phyloP scores from a whole-genome alignment of 2,329 filamentous ascomycete species.

The Penicillium sp. region DNA sequence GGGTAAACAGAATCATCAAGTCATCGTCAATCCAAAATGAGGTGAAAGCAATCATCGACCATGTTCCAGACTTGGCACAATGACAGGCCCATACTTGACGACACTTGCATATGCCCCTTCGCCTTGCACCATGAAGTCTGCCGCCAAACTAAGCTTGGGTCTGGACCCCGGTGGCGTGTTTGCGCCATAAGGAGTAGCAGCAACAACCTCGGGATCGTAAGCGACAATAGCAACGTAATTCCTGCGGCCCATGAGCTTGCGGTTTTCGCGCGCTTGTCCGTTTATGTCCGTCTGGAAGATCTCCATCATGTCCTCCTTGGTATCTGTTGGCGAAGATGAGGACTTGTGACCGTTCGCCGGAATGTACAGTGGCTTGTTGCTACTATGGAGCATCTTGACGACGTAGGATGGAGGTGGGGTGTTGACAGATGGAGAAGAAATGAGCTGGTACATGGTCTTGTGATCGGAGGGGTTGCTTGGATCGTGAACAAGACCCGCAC shows the following conservation, averaged over 20 bases:
- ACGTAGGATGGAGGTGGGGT: slow-evolving; percentile 82
- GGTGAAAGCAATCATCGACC: slow-evolving; percentile 42
- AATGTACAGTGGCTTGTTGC: slow-evolving; percentile 87
- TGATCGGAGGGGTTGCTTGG: slow-evolving; percentile 87
- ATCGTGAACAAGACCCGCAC: slow-evolving; percentile 92
- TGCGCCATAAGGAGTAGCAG: slow-evolving; percentile 42
- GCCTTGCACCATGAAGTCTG: slow-evolving; percentile 96
- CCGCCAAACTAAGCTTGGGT: slow-evolving; percentile 75
- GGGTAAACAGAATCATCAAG: background rate
- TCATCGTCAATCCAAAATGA: background rate
- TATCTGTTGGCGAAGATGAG: slow-evolving; percentile 73
- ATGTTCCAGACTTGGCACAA: slow-evolving; percentile 82
- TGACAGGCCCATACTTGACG: slow-evolving; percentile 95
- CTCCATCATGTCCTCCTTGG: slow-evolving; percentile 99
- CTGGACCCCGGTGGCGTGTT: slow-evolving; percentile 17
- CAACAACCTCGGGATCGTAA: slow-evolving; percentile 81
- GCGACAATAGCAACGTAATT: slow-evolving; percentile 95
- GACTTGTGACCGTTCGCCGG: slow-evolving; percentile 79
- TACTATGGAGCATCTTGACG: slow-evolving; percentile 84
- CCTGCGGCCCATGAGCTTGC: slow-evolving; percentile 87
- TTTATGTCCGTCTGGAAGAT: slow-evolving; percentile 94
- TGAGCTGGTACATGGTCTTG: slow-evolving; percentile 99
- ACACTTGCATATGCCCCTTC: slow-evolving; percentile 78
- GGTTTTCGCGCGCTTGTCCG: slow-evolving; percentile 77
- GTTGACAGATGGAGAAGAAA: slow-evolving; percentile 88